phyloP scores from a whole-genome alignment of 2,329 filamentous ascomycete species.

The Penicillium sp. region DNA sequence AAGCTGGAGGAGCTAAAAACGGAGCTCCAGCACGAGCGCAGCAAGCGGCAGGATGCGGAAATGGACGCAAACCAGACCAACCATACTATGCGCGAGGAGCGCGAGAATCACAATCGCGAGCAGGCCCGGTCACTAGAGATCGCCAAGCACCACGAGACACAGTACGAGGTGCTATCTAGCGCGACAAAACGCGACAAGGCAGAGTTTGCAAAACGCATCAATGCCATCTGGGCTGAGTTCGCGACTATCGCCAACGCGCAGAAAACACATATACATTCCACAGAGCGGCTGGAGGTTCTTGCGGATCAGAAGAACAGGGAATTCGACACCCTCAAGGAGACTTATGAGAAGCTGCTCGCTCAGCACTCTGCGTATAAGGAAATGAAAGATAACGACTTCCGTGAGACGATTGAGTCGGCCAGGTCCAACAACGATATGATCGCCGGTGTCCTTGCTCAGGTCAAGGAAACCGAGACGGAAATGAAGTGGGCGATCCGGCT shows the following conservation, averaged over 20 bases:
- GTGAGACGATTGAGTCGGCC: slow-evolving; percentile 33
- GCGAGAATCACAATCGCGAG: slow-evolving; percentile 42
- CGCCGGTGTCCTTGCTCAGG: slow-evolving; percentile 39
- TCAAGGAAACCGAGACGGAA: slow-evolving; percentile 44
- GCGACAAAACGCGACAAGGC: slow-evolving; percentile 43
- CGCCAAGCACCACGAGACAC: slow-evolving; percentile 39
- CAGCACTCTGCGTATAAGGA: slow-evolving; percentile 46
- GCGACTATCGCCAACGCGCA: slow-evolving; percentile 36
- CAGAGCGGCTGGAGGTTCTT: slow-evolving; percentile 46
- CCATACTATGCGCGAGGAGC: slow-evolving; percentile 41
- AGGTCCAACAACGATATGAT: slow-evolving; percentile 35
- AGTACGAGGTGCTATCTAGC: slow-evolving; percentile 47
- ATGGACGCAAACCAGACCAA: slow-evolving; percentile 38
- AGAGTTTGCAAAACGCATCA: slow-evolving; percentile 42
- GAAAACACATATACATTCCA: slow-evolving; percentile 37
- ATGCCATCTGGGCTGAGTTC: slow-evolving; percentile 39
- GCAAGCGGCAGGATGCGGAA: slow-evolving; percentile 44
- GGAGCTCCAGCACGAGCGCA: slow-evolving; percentile 45
- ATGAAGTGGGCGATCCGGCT: slow-evolving; percentile 53
- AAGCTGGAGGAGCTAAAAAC: slow-evolving; percentile 49
- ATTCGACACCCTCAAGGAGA: slow-evolving; percentile 41
- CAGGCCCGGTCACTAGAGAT: slow-evolving; percentile 42
- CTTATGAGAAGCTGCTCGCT: slow-evolving; percentile 41
- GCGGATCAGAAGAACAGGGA: slow-evolving; percentile 49
- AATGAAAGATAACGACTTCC: slow-evolving; percentile 43